Conservation (phyloP, 139 green algal species). For the Auxenochlorella protothecoides region DNA sequence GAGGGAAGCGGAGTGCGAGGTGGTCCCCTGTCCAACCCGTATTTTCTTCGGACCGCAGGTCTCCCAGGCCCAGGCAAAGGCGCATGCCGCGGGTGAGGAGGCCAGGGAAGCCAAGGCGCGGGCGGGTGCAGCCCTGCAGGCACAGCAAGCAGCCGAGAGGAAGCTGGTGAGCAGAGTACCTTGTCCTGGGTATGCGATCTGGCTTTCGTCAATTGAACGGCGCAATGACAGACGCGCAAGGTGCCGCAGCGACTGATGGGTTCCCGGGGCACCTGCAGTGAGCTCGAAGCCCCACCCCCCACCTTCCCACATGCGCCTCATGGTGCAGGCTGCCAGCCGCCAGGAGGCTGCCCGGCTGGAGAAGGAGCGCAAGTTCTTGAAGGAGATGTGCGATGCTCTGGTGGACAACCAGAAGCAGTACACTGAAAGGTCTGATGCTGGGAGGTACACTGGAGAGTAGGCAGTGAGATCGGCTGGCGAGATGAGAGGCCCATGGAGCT, state of each 20-base stretch:
- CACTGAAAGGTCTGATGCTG: not conserved
- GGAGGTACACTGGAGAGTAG: too few relatives aligned
- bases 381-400: constrained; percentile 51
- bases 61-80: constrained; percentile 3
- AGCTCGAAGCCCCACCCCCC: too few relatives aligned
- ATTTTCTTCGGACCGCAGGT: not conserved
- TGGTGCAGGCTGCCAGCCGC: constrained; percentile 27
- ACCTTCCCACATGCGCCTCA: not conserved
- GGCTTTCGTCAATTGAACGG: not conserved
- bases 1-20: not conserved
- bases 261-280: not conserved
- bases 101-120: constrained; percentile 2
- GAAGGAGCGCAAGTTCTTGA: constrained; percentile 67
- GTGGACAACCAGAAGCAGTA: constrained; percentile 38
- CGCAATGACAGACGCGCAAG: not conserved
- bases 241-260: not conserved
- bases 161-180: constrained; percentile 33
- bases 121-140: not conserved
- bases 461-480: not conserved
- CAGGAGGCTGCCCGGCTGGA: constrained; percentile 1
- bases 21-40: too few relatives aligned
- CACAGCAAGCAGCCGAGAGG: constrained; percentile 20
- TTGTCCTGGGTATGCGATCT: not conserved
- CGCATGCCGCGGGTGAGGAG: constrained; percentile 13
- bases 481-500: not conserved